These are phyloP conservation scores for Solanum appendiculatum DNA, from an alignment of 257 asterid genomes.

Conservation along the genomic window DNA sequence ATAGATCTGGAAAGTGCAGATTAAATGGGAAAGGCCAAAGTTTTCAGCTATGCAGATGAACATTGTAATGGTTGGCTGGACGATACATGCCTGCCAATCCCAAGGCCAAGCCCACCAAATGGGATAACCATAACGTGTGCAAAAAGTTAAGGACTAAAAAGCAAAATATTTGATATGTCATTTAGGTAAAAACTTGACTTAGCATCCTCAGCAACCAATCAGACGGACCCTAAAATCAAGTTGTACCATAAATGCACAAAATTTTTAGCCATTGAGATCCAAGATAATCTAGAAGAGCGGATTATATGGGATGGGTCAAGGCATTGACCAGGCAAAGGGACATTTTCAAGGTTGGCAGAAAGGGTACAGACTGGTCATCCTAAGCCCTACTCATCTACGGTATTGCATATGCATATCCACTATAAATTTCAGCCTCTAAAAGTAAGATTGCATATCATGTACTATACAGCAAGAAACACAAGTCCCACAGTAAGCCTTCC, in stretches of 20 bases:
- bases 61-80: neutral
- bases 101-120: neutral
- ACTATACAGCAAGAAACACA: neutral
- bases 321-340: neutral
- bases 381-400: neutral
- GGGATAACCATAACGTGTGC: neutral
- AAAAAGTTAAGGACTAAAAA: neutral
- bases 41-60: neutral
- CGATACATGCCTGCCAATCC: neutral
- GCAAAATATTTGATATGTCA: neutral
- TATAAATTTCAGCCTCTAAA: neutral
- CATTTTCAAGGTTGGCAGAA: neutral
- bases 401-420: neutral
- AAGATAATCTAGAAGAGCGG: neutral
- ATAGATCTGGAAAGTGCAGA: neutral
- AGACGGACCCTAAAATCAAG: neutral
- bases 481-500: neutral
- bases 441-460: neutral
- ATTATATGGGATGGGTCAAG: neutral
- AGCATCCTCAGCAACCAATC: neutral
- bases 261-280: neutral
- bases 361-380: neutral
- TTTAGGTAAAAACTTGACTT: neutral
- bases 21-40: neutral
- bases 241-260: neutral